phyloP scores from a whole-genome alignment of 257 asterid species.

The Parsonsia alboflavescens region DNA sequence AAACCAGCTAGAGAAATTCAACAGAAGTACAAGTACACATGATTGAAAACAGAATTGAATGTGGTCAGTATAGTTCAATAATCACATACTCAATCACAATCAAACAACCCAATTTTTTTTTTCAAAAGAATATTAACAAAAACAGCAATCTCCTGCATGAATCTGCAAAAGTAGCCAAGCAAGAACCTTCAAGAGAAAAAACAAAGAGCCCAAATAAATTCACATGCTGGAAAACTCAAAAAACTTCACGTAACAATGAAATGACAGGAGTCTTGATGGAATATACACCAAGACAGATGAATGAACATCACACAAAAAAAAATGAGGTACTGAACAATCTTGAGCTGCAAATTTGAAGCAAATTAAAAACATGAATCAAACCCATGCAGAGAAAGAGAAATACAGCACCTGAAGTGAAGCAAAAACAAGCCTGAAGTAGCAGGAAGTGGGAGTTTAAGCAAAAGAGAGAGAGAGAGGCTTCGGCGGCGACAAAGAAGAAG shows the following conservation, averaged over 20 bases:
- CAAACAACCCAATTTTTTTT: constrained; percentile 6
- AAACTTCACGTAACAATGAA: not conserved
- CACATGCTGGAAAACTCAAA: not conserved
- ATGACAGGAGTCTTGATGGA: not conserved
- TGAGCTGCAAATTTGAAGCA: not conserved
- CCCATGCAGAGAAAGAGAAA: not conserved
- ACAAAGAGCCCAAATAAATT: not conserved
- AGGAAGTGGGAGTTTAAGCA: not conserved
- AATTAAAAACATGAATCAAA: constrained; percentile 4
- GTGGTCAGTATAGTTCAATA: not conserved
- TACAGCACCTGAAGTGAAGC: not conserved
- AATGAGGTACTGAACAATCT: not conserved
- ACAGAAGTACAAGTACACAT: not conserved
- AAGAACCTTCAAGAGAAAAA: not conserved
- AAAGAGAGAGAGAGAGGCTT: not conserved
- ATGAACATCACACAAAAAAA: not conserved
- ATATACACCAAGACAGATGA: not conserved
- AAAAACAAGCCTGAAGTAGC: not conserved
- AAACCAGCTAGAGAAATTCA: not conserved
- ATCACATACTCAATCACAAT: not conserved
- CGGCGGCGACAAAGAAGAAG: constrained; percentile 11
- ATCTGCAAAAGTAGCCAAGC: not conserved
- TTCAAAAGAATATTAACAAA: not conserved
- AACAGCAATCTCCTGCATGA: not conserved
- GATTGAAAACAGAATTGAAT: not conserved